phyloP scores from a whole-genome alignment of 2,329 filamentous ascomycete species.

The Phaeosphaeriaceae sp. region DNA sequence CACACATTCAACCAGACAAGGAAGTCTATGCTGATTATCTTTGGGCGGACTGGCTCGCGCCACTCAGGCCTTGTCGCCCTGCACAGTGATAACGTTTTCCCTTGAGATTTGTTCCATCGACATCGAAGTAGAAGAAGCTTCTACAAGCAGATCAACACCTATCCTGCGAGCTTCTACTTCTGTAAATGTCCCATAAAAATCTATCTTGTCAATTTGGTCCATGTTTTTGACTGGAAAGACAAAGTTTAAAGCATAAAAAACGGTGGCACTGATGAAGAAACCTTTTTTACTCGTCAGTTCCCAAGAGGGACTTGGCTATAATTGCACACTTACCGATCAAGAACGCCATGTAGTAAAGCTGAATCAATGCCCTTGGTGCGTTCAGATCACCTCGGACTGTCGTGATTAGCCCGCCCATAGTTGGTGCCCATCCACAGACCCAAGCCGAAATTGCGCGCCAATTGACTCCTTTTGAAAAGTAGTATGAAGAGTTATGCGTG shows the following conservation, averaged over 20 bases:
- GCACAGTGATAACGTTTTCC: neutral
- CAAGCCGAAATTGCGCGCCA: slow-evolving; percentile 53
- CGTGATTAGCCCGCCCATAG: slow-evolving; percentile 51
- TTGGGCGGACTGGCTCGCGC: too few species aligned
- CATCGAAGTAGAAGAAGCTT: slow-evolving; percentile 3
- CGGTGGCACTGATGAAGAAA: slow-evolving; percentile 47
- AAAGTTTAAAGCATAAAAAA: slow-evolving; percentile 46
- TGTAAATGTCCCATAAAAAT: slow-evolving; percentile 56
- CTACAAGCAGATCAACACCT: slow-evolving; percentile 44
- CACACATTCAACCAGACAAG: too few species aligned
- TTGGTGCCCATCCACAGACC: slow-evolving; percentile 54
- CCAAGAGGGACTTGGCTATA: neutral
- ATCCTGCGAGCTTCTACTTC: slow-evolving; percentile 50
- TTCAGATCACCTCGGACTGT: slow-evolving; percentile 41
- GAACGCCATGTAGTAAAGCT: slow-evolving; percentile 58
- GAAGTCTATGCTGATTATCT: too few species aligned
- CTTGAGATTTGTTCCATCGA: neutral
- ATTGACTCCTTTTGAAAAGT: slow-evolving; percentile 54
- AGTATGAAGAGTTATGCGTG: slow-evolving; percentile 48
- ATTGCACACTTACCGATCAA: slow-evolving; percentile 47
- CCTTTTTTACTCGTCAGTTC: slow-evolving; percentile 30
- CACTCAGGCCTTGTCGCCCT: neutral
- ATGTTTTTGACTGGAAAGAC: slow-evolving; percentile 50
- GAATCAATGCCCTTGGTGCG: slow-evolving; percentile 48
- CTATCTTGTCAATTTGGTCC: slow-evolving; percentile 53